Percentiles rank a stretch among this genome's conserved stretches.
Conservation (phyloP, 495 filamentous ascomycete species). For the Penicillium canescens region DNA sequence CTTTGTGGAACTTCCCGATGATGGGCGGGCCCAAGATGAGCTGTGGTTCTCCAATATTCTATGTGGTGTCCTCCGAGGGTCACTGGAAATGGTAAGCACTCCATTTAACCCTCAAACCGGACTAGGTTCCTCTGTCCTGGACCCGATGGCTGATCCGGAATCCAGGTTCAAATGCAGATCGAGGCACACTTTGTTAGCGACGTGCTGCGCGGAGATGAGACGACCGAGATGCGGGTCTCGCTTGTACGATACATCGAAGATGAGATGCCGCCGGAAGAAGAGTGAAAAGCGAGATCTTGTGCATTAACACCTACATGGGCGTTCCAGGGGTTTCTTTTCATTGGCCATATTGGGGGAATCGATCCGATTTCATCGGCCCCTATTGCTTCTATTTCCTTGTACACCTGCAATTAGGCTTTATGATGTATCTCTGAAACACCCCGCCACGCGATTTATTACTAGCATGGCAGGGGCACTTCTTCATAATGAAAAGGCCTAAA, state of each 20-base stretch:
- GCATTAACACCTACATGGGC: slow-evolving; percentile 12
- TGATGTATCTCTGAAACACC: slow-evolving; percentile 24
- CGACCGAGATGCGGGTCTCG: slow-evolving; percentile 94
- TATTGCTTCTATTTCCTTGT: slow-evolving; percentile 2
- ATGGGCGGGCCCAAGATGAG: slow-evolving; percentile 93
- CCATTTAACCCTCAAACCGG: not conserved
- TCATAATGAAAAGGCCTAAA: not conserved
- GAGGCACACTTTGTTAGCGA: slow-evolving; percentile 97
- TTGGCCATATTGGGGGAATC: slow-evolving; percentile 8
- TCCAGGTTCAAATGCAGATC: slow-evolving; percentile 94
- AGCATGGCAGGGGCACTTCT: slow-evolving; percentile 11
- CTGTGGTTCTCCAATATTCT: slow-evolving; percentile 98
- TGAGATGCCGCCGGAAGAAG: slow-evolving; percentile 94
- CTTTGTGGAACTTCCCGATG: slow-evolving; percentile 96
- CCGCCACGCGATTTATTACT: slow-evolving; percentile 26
- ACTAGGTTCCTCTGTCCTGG: slow-evolving; percentile 8
- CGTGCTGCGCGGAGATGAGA: slow-evolving; percentile 88
- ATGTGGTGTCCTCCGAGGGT: slow-evolving; percentile 86
- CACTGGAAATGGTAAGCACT: slow-evolving; percentile 83
- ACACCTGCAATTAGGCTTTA: slow-evolving; percentile 23
- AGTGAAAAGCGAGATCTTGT: slow-evolving; percentile 49
- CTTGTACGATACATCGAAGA: slow-evolving; percentile 95
- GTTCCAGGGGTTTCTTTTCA: slow-evolving; percentile 14
- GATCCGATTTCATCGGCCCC: not conserved
- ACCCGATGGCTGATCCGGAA: slow-evolving; percentile 21